Evolutionary conservation across 2,329 filamentous ascomycete species (phyloP).

Genomic region (Aspergillus pseudoterreus): DNA sequence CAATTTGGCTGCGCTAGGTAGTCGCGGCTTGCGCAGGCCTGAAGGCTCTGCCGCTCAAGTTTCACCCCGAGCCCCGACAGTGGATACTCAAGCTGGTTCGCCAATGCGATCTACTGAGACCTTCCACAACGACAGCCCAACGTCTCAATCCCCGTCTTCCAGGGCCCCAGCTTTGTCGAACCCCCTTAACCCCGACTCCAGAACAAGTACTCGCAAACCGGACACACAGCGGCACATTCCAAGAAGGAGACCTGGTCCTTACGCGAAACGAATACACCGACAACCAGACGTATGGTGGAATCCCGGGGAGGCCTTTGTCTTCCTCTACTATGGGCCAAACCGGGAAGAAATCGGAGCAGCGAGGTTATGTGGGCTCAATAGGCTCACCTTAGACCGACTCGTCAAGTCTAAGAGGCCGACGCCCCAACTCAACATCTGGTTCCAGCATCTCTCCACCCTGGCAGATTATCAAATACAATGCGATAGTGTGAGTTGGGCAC

Average conservation of each 20-base stretch:
- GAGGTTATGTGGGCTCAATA: constrained; percentile 25
- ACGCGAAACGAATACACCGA: neutral
- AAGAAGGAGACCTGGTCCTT: constrained; percentile 5
- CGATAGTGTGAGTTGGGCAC: constrained; percentile 20
- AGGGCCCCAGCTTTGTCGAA: no score
- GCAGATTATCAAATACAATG: constrained; percentile 26
- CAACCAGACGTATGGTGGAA: constrained; percentile 25
- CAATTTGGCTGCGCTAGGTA: neutral
- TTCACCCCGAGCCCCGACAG: no score
- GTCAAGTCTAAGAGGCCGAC: constrained; percentile 11
- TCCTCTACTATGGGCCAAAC: constrained; percentile 28
- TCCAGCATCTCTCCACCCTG: constrained; percentile 28
- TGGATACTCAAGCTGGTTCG: no score
- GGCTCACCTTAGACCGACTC: constrained; percentile 13
- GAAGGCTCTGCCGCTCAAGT: no score
- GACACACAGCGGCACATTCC: constrained; percentile 1
- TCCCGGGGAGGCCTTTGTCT: constrained; percentile 23
- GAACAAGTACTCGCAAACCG: no score
- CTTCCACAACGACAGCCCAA: neutral
- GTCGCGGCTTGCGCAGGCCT: neutral
- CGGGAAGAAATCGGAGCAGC: constrained; percentile 26
- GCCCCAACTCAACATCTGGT: constrained; percentile 25
- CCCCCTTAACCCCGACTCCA: no score
- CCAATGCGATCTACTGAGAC: no score
- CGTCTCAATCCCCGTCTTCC: neutral